Evolutionary conservation across 2,329 filamentous ascomycete species (phyloP), one percentile per base, ranked within the genome.

Genomic region (Uncinocarpus reesii): DNA sequence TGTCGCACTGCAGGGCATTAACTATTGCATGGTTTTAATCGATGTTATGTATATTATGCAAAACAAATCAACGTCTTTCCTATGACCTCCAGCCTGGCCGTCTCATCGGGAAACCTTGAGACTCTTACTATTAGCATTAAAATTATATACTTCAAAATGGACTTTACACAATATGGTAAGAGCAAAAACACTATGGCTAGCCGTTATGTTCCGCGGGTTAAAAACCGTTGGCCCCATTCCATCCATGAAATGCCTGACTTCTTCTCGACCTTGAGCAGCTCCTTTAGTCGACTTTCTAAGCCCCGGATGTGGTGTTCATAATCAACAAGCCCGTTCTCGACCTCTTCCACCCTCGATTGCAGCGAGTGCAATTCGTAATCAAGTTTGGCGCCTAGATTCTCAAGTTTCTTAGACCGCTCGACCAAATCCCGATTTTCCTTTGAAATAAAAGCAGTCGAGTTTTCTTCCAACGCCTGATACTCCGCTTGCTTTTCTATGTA

Each of bases 331-430:
- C 84, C 85, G 52, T 87, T 84, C 60, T 95, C 88, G 7, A 95
- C 84, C 60, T 96, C 90, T 57, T 85, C 77, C 7, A 95, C 83
- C 58, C 87, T 87, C 41, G 81, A 80, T 42, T 80, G 74, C n/a
- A 96, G 71, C 13, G 81, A 80, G 51, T 83, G 79, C 52, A 95
- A 82, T 70, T 95, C 90, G 65, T 96, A 96, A 59, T 96, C 89
- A 48, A 96, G 73, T 65, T 89, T 89, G 16, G 87, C 86, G 2
- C 83, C 80, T 32, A 93, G 71, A 18, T 83, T 77, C 62, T 94
- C 88, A 11, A 95, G 74, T 54, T 92, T 85, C 62, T 83, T 83
- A 52, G 88, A 72, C 13, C 76, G 76, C 60, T 92, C 86, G 3
- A 76, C 78, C 31, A 94, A 70, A 45, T 77, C 74, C 18, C 75